A percentile compares a stretch with the other conserved stretches of the same genome.
These are phyloP conservation scores for Fusarium mexicanum DNA, from an alignment of 2,329 filamentous ascomycete species.

Conservation along the genomic window DNA sequence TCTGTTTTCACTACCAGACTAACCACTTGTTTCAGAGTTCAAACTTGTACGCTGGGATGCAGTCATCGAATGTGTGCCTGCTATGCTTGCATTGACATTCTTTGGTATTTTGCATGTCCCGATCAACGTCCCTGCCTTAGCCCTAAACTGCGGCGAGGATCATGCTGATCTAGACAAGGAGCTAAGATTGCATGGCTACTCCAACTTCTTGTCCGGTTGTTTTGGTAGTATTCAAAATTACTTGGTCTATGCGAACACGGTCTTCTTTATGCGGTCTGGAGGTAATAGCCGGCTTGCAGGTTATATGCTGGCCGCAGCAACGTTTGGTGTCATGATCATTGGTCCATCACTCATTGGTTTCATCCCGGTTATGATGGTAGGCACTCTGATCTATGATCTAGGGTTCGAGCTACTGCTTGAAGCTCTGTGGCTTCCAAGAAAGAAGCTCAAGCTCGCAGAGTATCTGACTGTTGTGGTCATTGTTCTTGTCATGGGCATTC, in stretches of 20 bases:
- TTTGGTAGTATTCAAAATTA: slow-evolving; percentile 95
- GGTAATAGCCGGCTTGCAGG: slow-evolving; percentile 89
- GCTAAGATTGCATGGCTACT: slow-evolving; percentile 90
- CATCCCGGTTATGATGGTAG: slow-evolving; percentile 97
- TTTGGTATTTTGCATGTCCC: slow-evolving; percentile 97
- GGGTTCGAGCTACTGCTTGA: slow-evolving; percentile 92
- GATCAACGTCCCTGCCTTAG: slow-evolving; percentile 95
- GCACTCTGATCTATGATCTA: slow-evolving; percentile 91
- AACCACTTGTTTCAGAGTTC: slow-evolving; percentile 68
- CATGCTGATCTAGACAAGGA: slow-evolving; percentile 92
- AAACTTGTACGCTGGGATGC: slow-evolving; percentile 84
- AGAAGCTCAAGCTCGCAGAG: slow-evolving; percentile 86
- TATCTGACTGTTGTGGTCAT: slow-evolving; percentile 91
- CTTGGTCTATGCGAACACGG: slow-evolving; percentile 94
- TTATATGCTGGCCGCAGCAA: slow-evolving; percentile 82
- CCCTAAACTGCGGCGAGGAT: slow-evolving; percentile 90
- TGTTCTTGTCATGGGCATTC: slow-evolving; percentile 93
- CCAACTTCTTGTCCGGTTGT: slow-evolving; percentile 88
- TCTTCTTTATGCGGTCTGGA: slow-evolving; percentile 95
- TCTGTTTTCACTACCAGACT: neutral
- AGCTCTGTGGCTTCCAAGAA: slow-evolving; percentile 87
- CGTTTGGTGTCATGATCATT: slow-evolving; percentile 82
- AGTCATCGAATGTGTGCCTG: slow-evolving; percentile 83
- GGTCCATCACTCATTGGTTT: slow-evolving; percentile 91
- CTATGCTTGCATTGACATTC: slow-evolving; percentile 97